Evolutionary conservation across 2,329 filamentous ascomycete genomes (phyloP), one percentile per base, ranked within the genome.

Genomic region (Cladosporium halotolerans): DNA sequence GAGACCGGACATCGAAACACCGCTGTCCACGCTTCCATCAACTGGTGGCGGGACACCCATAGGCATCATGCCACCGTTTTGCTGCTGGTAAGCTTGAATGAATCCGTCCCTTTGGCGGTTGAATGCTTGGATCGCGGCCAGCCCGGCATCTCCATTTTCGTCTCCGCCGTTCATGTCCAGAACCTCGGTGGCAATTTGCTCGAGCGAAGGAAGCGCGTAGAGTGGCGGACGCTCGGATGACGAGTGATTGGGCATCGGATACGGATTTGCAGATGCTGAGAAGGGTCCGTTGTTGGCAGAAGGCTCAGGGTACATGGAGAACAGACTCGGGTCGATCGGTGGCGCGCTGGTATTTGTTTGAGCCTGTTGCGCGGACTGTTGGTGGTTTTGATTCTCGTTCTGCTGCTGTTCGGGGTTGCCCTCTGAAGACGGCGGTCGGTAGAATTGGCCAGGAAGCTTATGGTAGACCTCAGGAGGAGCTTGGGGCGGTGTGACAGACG

Each of bases 171-270:
- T 62, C 63, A 67, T 67, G 36, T 69, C 65, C 38, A 68, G 59
- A 9, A 68, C 66, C 47, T 69, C 66, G 36, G 59, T 68, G 2
- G 67, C 67, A 40, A 69, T 67, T 51, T 69, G 66, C 52, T 69
- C 66, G 36, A 69, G 56, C 10, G 67, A 68, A 10, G 62, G 63
- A 13, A 63, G 55, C 9, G 58, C 58, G 45, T 63, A 67, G 7
- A 58, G 13, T 33, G 58, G 55, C 19, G 47, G 44, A 46, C 61
- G 57, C 39, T 63, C 55, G 28, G 57, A 14, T 10, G 55, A 40
- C 18, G 61, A 58, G 41, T 63, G 61, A 48, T 39, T 57, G 23
- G 55, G 41, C 31, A 55, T 55, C 8, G 54, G 33, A 38, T 59
- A 62, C 1, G 54, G 54, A 11, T 51, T 42, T 6, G 23, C 23